Conservation (phyloP, 441 rosid species). For the Pelargonium citronellum region DNA sequence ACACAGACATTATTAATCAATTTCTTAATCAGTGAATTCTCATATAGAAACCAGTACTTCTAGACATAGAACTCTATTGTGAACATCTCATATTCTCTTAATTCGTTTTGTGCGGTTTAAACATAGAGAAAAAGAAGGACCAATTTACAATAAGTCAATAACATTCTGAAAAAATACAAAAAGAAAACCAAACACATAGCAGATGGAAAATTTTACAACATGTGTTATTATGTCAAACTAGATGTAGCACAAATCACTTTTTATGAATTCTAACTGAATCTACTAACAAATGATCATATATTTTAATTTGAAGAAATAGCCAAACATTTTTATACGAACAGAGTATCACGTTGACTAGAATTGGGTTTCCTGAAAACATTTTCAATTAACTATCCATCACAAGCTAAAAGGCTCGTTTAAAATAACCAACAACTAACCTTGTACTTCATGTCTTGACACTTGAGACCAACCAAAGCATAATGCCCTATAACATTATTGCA, state of each 20-base stretch:
- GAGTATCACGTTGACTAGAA: background rate
- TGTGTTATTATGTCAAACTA: background rate
- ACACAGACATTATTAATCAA: no score
- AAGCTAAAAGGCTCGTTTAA: conserved; percentile 4
- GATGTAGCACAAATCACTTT: background rate
- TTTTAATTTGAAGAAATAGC: background rate
- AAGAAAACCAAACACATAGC: conserved; percentile 1
- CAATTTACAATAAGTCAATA: background rate
- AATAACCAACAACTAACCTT: conserved; percentile 40
- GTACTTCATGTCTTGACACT: conserved; percentile 93
- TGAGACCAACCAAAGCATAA: conserved; percentile 75
- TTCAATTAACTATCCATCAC: background rate
- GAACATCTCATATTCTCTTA: background rate
- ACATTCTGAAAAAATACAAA: background rate
- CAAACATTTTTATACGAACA: background rate
- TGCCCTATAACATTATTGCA: conserved; percentile 65
- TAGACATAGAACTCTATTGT: background rate
- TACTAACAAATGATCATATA: background rate
- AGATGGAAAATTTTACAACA: background rate
- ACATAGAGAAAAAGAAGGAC: background rate
- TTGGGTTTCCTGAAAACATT: background rate
- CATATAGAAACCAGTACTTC: no score
- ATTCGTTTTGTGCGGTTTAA: background rate
- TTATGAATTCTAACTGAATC: background rate
- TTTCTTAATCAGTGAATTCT: no score